These are phyloP conservation scores for Boletus semigastroideus DNA, from an alignment of 1,284 basidiomycete species.

Conservation along the genomic window DNA sequence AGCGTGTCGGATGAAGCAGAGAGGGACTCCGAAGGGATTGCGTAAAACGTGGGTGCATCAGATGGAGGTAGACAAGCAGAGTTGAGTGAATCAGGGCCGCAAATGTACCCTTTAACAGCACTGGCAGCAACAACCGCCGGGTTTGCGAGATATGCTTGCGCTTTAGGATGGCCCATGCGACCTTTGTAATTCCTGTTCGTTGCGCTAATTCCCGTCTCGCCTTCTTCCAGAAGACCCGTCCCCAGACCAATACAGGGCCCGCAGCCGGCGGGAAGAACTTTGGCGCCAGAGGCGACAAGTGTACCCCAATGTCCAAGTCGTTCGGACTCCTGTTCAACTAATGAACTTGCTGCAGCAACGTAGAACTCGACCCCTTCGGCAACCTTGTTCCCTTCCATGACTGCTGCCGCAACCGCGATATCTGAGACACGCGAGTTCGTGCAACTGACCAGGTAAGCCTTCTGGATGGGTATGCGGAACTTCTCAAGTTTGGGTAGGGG, in stretches of 20 bases:
- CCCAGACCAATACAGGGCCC: constrained; percentile 98
- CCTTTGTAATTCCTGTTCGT: constrained; percentile 99
- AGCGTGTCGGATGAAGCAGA: constrained; percentile 28
- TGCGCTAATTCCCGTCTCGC: constrained; percentile 94
- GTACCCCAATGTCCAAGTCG: constrained; percentile 85
- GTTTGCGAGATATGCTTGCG: constrained; percentile 92
- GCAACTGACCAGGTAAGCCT: constrained; percentile 98
- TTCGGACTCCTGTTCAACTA: constrained; percentile 91
- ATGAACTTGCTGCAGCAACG: constrained; percentile 91
- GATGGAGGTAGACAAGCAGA: constrained; percentile 51
- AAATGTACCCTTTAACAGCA: constrained; percentile 90
- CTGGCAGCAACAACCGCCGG: constrained; percentile 97
- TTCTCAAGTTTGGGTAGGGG: constrained; percentile 82
- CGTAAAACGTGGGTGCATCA: constrained; percentile 60
- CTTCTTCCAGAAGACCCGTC: constrained; percentile 89
- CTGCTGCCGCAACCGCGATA: constrained; percentile 87
- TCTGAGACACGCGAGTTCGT: constrained; percentile 98
- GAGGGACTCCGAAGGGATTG: constrained; percentile 38
- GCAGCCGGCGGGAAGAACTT: constrained; percentile 92
- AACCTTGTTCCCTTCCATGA: constrained; percentile 83
- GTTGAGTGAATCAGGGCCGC: constrained; percentile 76
- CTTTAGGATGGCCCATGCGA: constrained; percentile 95
- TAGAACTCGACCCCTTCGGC: constrained; percentile 95
- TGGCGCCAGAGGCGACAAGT: constrained; percentile 85
- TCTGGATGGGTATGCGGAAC: constrained; percentile 83